A percentile compares a stretch with the other conserved stretches of the same genome.
These are phyloP conservation scores for Globisporangium barbulae DNA, from an alignment of 352 stramenopile genomes.

Conservation along the genomic window DNA sequence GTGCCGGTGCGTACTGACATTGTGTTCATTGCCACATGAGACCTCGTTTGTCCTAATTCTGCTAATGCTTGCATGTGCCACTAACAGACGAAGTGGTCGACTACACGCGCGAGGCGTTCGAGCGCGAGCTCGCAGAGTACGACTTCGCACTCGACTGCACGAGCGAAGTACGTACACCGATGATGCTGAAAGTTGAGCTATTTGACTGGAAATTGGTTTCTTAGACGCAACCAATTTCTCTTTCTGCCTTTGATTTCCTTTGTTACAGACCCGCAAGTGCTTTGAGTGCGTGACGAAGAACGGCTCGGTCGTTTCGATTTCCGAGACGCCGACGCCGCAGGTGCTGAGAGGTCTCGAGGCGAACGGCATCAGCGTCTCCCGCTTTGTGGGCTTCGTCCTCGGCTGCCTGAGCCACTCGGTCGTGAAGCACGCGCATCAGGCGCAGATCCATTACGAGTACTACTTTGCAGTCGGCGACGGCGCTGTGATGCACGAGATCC, in stretches of 20 bases:
- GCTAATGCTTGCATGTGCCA: background rate
- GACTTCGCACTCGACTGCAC: constrained; percentile 80
- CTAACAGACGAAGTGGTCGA: constrained; percentile 60
- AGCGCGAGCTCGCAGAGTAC: constrained; percentile 63
- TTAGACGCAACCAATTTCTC: background rate
- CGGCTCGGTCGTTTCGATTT: constrained; percentile 38
- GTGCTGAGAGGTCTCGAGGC: constrained; percentile 21
- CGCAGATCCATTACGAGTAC: constrained; percentile 38
- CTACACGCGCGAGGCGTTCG: constrained; percentile 62
- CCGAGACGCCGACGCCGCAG: constrained; percentile 30
- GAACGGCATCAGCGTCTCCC: constrained; percentile 25
- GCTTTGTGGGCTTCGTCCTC: constrained; percentile 33
- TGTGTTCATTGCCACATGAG: background rate
- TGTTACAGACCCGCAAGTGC: constrained; percentile 30
- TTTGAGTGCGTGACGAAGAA: constrained; percentile 42
- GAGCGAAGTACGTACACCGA: constrained; percentile 42
- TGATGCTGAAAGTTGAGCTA: no score
- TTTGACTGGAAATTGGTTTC: background rate
- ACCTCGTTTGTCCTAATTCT: background rate
- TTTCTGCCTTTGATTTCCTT: background rate
- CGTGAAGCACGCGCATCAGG: constrained; percentile 29
- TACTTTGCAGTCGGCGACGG: constrained; percentile 31
- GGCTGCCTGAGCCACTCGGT: constrained; percentile 39
- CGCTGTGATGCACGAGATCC: constrained; percentile 31
- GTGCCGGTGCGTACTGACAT: constrained; percentile 27